phyloP scores from a whole-genome alignment of 371 early-diverging fungal genomes.

The Mucor sp. region DNA sequence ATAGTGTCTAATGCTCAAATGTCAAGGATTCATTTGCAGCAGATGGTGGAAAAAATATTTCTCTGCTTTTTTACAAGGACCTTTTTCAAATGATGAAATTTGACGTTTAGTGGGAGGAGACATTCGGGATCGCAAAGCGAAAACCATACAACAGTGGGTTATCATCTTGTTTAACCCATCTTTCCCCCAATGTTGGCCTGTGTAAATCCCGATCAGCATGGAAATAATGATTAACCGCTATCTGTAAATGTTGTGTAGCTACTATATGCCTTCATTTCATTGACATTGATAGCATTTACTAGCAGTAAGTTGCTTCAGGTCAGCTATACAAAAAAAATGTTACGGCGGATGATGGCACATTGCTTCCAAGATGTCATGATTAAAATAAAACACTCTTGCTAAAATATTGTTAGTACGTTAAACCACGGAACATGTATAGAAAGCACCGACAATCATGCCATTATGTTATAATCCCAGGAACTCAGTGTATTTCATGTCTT shows the following conservation, averaged over 20 bases:
- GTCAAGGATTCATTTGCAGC: background rate
- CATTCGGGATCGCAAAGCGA: background rate
- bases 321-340: background rate
- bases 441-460: background rate
- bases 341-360: too few species aligned
- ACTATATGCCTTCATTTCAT: background rate
- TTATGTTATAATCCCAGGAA: background rate
- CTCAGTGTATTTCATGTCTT: background rate
- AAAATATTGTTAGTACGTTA: background rate
- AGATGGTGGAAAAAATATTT: background rate
- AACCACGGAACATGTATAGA: background rate
- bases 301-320: background rate
- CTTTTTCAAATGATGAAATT: background rate
- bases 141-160: background rate
- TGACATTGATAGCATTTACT: background rate
- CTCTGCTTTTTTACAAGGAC: background rate
- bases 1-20: background rate
- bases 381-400: background rate
- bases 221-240: background rate
- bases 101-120: background rate
- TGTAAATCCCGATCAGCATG: background rate
- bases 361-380: too few species aligned
- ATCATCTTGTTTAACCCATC: background rate
- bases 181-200: background rate
- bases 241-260: background rate